These are phyloP conservation scores for Dentipellis sp. DNA, from an alignment of 768 basidiomycete genomes.

Conservation along the genomic window DNA sequence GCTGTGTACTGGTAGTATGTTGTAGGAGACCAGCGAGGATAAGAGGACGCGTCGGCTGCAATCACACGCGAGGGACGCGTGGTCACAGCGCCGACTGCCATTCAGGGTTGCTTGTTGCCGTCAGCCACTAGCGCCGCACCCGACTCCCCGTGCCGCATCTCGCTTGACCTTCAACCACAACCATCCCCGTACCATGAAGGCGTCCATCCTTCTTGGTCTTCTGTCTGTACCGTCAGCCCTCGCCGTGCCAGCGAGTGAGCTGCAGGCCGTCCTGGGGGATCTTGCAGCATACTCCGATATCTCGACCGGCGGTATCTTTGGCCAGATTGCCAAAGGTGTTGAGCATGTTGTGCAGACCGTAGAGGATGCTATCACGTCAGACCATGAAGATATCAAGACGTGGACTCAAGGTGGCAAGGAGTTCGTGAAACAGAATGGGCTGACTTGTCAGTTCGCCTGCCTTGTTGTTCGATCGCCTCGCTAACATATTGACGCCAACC, in stretches of 20 bases:
- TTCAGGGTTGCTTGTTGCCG: too few species aligned
- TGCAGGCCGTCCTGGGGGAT: slow-evolving; percentile 35
- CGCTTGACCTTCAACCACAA: background rate
- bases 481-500: background rate
- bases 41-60: too few species aligned
- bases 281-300: slow-evolving; percentile 12
- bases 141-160: too few species aligned
- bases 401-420: slow-evolving; percentile 58
- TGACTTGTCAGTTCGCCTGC: slow-evolving; percentile 45
- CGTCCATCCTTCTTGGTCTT: slow-evolving; percentile 24
- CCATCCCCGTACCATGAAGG: slow-evolving; percentile 28
- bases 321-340: slow-evolving; percentile 14
- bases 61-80: too few species aligned
- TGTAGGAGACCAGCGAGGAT: too few species aligned
- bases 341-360: slow-evolving; percentile 31
- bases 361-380: slow-evolving; percentile 33
- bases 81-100: background rate
- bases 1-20: background rate
- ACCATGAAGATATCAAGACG: slow-evolving; percentile 39
- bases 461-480: background rate
- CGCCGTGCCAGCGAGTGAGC: slow-evolving; percentile 30
- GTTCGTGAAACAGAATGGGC: slow-evolving; percentile 61
- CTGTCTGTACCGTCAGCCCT: slow-evolving; percentile 26
- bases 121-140: too few species aligned
- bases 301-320: slow-evolving; percentile 4